Conservation (phyloP, 805 yeast genomes). For the Scheffersomyces ergatensis region DNA sequence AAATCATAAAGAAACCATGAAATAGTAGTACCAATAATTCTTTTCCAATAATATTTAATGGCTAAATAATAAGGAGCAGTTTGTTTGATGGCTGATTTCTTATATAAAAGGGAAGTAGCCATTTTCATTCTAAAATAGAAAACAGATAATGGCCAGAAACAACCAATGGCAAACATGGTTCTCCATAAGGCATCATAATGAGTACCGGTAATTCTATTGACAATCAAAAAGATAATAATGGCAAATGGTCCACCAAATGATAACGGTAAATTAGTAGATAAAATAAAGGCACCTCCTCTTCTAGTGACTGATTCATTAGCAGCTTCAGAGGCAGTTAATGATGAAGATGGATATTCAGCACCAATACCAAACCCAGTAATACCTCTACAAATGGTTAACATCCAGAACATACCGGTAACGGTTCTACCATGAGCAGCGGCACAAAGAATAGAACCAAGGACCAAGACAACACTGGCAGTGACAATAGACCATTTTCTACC, state of each 20-base stretch:
- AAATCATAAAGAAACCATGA: conserved; percentile 83
- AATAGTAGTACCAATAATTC: conserved; percentile 67
- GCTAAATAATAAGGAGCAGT: conserved; percentile 54
- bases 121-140: conserved; percentile 70
- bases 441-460: conserved; percentile 63
- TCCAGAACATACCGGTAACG: conserved; percentile 69
- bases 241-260: conserved; percentile 82
- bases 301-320: conserved; percentile 63
- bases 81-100: conserved; percentile 59
- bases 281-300: conserved; percentile 63
- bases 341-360: conserved; percentile 72
- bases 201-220: conserved; percentile 51
- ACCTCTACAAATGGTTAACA: conserved; percentile 72
- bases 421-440: conserved; percentile 67
- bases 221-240: conserved; percentile 62
- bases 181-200: conserved; percentile 62
- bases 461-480: conserved; percentile 57
- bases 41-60: conserved; percentile 63
- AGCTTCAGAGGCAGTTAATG: conserved; percentile 69
- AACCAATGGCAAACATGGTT: conserved; percentile 59
- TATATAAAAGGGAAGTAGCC: conserved; percentile 64
- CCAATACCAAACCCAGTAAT: conserved; percentile 78
- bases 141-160: conserved; percentile 67
- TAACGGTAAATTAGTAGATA: conserved; percentile 72
- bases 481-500: conserved; percentile 74